These are phyloP conservation scores for Lactifluus piperatus DNA, from an alignment of 768 basidiomycete genomes.

Conservation along the genomic window DNA sequence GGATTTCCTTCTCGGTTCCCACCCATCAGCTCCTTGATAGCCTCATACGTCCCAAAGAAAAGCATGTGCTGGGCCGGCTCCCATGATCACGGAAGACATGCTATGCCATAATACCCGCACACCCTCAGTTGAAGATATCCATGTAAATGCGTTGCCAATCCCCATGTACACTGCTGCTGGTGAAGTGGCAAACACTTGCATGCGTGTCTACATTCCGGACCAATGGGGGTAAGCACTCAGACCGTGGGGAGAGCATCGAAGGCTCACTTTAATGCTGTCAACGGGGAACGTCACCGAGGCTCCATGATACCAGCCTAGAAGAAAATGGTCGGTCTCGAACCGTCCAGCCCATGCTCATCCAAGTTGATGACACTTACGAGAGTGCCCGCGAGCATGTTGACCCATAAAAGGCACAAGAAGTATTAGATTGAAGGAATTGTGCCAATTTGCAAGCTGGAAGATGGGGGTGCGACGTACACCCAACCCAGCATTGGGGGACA, in stretches of 20 bases:
- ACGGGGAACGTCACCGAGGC: slow-evolving; percentile 96
- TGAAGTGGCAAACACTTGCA: slow-evolving; percentile 92
- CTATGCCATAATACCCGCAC: too few species aligned
- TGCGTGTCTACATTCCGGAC: slow-evolving; percentile 65
- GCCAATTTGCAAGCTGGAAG: neutral
- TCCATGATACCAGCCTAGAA: slow-evolving; percentile 94
- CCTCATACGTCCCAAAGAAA: slow-evolving; percentile 92
- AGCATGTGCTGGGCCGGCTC: slow-evolving; percentile 96
- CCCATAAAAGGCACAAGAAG: slow-evolving; percentile 35
- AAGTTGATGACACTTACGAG: slow-evolving; percentile 49
- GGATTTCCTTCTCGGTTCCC: too few species aligned
- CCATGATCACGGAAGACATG: slow-evolving; percentile 92
- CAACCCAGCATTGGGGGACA: slow-evolving; percentile 72
- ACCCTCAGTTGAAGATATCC: too few species aligned
- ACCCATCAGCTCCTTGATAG: too few species aligned
- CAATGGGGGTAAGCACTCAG: neutral
- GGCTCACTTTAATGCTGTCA: slow-evolving; percentile 91
- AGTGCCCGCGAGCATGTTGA: slow-evolving; percentile 96
- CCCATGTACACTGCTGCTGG: too few species aligned
- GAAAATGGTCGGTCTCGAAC: slow-evolving; percentile 1
- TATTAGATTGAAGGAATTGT: slow-evolving; percentile 11
- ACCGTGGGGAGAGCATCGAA: neutral
- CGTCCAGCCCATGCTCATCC: neutral
- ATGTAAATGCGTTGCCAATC: too few species aligned
- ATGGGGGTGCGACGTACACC: slow-evolving; percentile 39